These are phyloP conservation scores for Chytriomyces sp. DNA, from an alignment of 192 early-diverging fungal species.

Conservation along the genomic window DNA sequence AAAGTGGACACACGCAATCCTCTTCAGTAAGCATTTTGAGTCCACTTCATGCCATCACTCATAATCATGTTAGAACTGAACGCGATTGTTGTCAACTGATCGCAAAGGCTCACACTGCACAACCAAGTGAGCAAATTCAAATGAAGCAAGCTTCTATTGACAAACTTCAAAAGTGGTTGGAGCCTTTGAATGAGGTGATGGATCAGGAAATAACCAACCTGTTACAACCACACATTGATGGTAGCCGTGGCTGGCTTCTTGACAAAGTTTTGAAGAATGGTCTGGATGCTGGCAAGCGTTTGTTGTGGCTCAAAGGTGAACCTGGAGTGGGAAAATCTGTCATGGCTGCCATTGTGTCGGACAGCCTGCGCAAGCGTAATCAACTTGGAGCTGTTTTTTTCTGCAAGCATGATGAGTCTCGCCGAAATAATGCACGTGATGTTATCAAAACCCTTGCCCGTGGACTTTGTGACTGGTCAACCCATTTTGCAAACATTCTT, in stretches of 20 bases:
- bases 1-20: not conserved
- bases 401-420: slow-evolving; percentile 27
- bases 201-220: not conserved
- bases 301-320: slow-evolving; percentile 28
- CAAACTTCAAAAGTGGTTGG: not conserved
- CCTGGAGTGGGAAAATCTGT: slow-evolving; percentile 31
- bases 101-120: not conserved
- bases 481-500: slow-evolving; percentile 11
- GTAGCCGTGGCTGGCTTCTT: not conserved
- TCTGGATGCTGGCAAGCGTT: not conserved
- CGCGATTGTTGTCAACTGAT: not conserved
- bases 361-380: slow-evolving; percentile 27
- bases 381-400: slow-evolving; percentile 35
- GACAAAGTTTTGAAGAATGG: not conserved
- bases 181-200: slow-evolving; percentile 9
- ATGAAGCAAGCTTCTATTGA: not conserved
- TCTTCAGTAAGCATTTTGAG: not conserved
- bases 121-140: not conserved
- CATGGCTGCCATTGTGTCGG: slow-evolving; percentile 22
- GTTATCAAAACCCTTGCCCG: slow-evolving; percentile 15
- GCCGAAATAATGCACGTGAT: not conserved
- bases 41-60: not conserved
- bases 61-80: not conserved
- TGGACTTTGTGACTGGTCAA: slow-evolving; percentile 15
- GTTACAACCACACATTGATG: not conserved